phyloP scores from a whole-genome alignment of 345 rosid species.

The Gossypium herbaceum region DNA sequence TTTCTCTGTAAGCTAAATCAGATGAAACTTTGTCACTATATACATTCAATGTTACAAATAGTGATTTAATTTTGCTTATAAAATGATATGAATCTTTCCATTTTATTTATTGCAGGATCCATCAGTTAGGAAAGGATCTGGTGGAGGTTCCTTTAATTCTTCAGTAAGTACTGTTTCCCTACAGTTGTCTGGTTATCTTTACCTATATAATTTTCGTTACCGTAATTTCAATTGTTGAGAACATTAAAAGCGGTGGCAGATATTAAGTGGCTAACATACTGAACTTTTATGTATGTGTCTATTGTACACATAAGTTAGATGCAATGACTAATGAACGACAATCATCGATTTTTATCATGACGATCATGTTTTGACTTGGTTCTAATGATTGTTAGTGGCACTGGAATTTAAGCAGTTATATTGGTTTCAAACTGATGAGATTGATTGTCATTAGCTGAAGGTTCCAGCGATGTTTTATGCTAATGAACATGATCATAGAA shows the following conservation, averaged over 20 bases:
- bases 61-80: not conserved
- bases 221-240: not conserved
- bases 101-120: slow-evolving; percentile 38
- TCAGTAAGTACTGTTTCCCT: slow-evolving; percentile 34
- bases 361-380: not conserved
- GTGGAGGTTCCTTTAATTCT: slow-evolving; percentile 58
- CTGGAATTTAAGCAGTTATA: not conserved
- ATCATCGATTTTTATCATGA: not conserved
- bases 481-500: not conserved
- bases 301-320: not conserved
- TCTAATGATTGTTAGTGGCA: not conserved
- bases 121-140: slow-evolving; percentile 35
- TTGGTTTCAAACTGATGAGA: not conserved
- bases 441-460: not conserved
- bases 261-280: not conserved
- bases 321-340: not conserved
- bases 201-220: not conserved
- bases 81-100: slow-evolving; percentile 5
- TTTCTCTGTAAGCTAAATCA: not conserved
- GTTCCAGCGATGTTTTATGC: not conserved
- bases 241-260: not conserved
- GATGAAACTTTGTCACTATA: not conserved
- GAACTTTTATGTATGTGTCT: not conserved
- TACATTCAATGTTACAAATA: not conserved
- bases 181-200: not conserved